phyloP scores from a whole-genome alignment of 306 rosid genomes.

The Begonia peltatifolia region DNA sequence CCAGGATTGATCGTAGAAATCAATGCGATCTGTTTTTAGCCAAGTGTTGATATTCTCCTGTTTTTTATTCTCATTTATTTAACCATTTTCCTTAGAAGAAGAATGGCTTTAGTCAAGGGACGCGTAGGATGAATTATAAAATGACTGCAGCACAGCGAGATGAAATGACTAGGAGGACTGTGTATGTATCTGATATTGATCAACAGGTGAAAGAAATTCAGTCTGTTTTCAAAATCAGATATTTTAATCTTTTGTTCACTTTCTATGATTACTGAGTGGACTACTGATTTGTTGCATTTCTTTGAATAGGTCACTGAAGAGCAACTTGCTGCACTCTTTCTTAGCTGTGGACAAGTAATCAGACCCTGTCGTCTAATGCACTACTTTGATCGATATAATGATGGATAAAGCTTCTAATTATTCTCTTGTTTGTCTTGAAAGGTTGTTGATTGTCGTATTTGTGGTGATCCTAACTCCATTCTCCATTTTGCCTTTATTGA shows the following conservation, averaged over 20 bases:
- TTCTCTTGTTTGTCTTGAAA: constrained; percentile 15
- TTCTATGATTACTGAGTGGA: constrained; percentile 4
- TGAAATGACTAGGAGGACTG: constrained; percentile 90
- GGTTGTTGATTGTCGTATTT: constrained; percentile 98
- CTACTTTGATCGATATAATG: neutral
- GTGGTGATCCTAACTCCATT: constrained; percentile 95
- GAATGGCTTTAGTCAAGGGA: constrained; percentile 72
- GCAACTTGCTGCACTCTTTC: constrained; percentile 93
- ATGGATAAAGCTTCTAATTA: constrained; percentile 13
- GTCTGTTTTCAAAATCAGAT: neutral
- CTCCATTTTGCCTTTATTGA: constrained; percentile 94
- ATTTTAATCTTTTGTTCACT: no score
- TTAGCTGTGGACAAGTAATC: constrained; percentile 78
- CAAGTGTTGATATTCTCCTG: neutral
- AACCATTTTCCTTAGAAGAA: constrained; percentile 39
- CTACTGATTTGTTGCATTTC: constrained; percentile 12
- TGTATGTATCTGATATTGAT: constrained; percentile 95
- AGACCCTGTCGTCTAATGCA: constrained; percentile 4
- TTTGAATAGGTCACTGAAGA: constrained; percentile 81
- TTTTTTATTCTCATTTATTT: neutral
- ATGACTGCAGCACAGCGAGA: constrained; percentile 60
- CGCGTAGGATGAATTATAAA: constrained; percentile 50
- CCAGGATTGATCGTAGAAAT: neutral
- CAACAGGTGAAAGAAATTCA: constrained; percentile 41
- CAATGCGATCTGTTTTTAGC: neutral